Percentiles rank a stretch among this genome's conserved stretches.
phyloP scores from a whole-genome alignment of 345 rosid species.

The Geranium brycei region DNA sequence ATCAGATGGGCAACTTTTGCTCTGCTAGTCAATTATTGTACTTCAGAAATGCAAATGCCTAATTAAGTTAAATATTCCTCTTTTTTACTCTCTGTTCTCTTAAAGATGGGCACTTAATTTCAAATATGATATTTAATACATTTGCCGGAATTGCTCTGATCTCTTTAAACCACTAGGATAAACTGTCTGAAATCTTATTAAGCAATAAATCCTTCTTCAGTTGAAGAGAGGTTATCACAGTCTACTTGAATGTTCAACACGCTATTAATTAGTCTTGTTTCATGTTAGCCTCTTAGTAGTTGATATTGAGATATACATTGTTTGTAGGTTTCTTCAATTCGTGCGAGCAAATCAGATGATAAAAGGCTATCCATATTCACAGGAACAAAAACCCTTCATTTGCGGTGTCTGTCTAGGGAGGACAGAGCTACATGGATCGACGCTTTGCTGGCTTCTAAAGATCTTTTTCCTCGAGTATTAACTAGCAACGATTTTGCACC shows the following conservation, averaged over 20 bases:
- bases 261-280: not conserved
- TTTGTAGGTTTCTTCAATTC: slow-evolving; percentile 81
- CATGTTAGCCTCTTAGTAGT: slow-evolving; percentile 3
- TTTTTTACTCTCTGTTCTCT: not conserved
- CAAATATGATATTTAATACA: not conserved
- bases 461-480: slow-evolving; percentile 62
- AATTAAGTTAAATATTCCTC: not conserved
- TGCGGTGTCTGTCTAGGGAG: slow-evolving; percentile 62
- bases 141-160: not conserved
- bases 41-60: too few relatives aligned
- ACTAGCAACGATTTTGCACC: slow-evolving; percentile 49
- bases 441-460: slow-evolving; percentile 71
- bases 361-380: slow-evolving; percentile 88
- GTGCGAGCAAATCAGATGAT: slow-evolving; percentile 93
- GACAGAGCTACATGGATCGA: slow-evolving; percentile 83
- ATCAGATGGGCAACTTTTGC: too few relatives aligned
- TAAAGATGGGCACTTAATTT: not conserved
- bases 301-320: slow-evolving; percentile 1
- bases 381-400: slow-evolving; percentile 95
- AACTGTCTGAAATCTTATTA: not conserved
- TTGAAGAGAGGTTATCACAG: not conserved
- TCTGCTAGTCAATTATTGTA: too few relatives aligned
- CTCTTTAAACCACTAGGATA: not conserved
- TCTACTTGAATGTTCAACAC: not conserved
- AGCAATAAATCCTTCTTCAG: not conserved